phyloP scores from a whole-genome alignment of 2,329 filamentous ascomycete genomes.

The Pleurostoma richardsiae region DNA sequence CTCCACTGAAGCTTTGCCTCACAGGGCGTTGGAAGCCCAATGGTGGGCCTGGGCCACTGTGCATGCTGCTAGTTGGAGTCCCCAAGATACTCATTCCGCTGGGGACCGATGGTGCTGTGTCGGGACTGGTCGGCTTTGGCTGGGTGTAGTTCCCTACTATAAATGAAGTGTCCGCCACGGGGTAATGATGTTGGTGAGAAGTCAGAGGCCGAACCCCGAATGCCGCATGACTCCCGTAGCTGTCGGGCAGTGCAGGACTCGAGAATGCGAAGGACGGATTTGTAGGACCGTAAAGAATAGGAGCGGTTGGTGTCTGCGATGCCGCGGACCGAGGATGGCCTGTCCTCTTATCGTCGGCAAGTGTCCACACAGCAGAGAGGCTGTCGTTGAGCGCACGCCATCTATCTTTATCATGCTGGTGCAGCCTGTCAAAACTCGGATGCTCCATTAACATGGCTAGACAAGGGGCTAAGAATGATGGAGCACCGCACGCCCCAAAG shows the following conservation, averaged over 20 bases:
- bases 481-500: slow-evolving; percentile 17
- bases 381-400: slow-evolving; percentile 4
- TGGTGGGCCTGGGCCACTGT: slow-evolving; percentile 2
- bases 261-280: too few relatives aligned
- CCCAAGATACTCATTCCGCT: slow-evolving; percentile 2
- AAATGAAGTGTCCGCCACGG: too few relatives aligned
- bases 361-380: slow-evolving; percentile 5
- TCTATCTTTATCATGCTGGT: slow-evolving; percentile 8
- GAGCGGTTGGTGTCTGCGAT: too few relatives aligned
- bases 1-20: slow-evolving; percentile 14
- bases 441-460: slow-evolving; percentile 13
- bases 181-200: too few relatives aligned
- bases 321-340: too few relatives aligned
- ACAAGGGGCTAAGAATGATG: slow-evolving; percentile 16
- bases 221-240: too few relatives aligned
- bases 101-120: not conserved
- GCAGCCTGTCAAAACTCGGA: slow-evolving; percentile 7
- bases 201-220: too few relatives aligned
- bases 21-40: not conserved
- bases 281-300: too few relatives aligned
- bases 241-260: too few relatives aligned
- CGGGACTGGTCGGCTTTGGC: not conserved
- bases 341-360: not conserved
- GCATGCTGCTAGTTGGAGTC: slow-evolving; percentile 1
- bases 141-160: too few relatives aligned